Evolutionary conservation across 2,329 filamentous ascomycete genomes (phyloP).

Genomic region (Tolypocladium ovalisporum): DNA sequence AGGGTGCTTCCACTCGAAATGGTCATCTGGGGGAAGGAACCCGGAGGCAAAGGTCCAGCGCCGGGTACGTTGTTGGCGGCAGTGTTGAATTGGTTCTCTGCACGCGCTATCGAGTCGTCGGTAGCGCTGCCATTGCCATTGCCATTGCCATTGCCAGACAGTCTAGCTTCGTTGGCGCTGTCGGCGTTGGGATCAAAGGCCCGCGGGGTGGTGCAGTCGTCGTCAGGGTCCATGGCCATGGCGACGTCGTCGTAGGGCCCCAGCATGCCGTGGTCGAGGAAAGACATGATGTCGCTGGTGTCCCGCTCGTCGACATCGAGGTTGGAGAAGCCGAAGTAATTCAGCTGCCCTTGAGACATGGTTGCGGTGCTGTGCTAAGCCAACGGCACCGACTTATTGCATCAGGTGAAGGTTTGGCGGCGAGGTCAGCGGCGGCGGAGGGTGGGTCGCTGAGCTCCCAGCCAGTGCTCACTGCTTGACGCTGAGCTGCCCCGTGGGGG

Average conservation of each 20-base stretch:
- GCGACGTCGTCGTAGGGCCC: constrained; percentile 25
- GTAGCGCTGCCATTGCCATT: constrained; percentile 11
- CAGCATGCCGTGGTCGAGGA: constrained; percentile 32
- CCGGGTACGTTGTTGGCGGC: constrained; percentile 27
- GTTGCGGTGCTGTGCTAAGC: not conserved
- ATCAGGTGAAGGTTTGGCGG: not conserved
- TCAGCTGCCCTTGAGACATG: constrained; percentile 6
- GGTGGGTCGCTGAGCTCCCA: not conserved
- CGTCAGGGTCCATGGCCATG: constrained; percentile 30
- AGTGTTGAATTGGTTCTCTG: constrained; percentile 23
- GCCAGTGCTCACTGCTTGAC: not conserved
- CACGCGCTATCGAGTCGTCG: constrained; percentile 17
- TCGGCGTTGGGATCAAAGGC: constrained; percentile 11
- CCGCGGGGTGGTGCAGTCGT: constrained; percentile 8
- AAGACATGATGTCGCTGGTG: constrained; percentile 28
- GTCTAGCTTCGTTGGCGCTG: constrained; percentile 8
- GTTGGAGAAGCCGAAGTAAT: constrained; percentile 3
- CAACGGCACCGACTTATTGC: not conserved
- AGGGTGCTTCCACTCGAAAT: constrained; percentile 30
- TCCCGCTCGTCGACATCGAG: constrained; percentile 14
- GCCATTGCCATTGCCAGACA: constrained; percentile 7
- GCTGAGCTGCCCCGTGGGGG: not conserved
- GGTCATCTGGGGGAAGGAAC: constrained; percentile 22
- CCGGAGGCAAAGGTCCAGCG: constrained; percentile 29
- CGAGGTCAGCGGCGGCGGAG: not conserved